Conservation (phyloP, 2,329 filamentous ascomycete genomes). For the Microcyclospora tardicrescens region DNA sequence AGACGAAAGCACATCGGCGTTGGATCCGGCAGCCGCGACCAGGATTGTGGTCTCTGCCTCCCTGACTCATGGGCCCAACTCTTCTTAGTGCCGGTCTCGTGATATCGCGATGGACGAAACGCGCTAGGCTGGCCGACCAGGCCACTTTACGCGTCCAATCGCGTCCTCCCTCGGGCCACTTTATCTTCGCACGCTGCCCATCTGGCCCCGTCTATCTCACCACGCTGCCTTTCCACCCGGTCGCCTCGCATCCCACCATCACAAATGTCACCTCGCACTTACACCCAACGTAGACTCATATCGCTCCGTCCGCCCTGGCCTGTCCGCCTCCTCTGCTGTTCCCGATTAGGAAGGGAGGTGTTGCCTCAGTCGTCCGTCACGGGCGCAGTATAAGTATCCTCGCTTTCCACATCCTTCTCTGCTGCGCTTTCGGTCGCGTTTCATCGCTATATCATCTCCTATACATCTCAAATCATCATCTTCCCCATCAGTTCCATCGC, state of each 20-base stretch:
- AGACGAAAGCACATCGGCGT: too few relatives aligned
- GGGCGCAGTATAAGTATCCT: slow-evolving; percentile 2
- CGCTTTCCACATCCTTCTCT: slow-evolving; percentile 6
- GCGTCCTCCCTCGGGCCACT: slow-evolving; percentile 1
- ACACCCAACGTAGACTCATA: too few relatives aligned
- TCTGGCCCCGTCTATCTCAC: too few relatives aligned
- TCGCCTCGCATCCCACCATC: not conserved
- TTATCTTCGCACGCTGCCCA: not conserved
- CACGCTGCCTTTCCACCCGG: slow-evolving; percentile 1
- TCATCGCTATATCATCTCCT: not conserved
- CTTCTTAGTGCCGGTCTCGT: slow-evolving; percentile 2
- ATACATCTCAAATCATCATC: too few relatives aligned
- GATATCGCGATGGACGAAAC: slow-evolving; percentile 6
- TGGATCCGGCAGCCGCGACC: too few relatives aligned
- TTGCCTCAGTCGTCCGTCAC: not conserved
- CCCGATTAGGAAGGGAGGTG: too few relatives aligned
- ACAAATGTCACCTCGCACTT: too few relatives aligned
- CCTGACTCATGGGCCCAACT: slow-evolving; percentile 1
- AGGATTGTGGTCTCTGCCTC: slow-evolving; percentile 2
- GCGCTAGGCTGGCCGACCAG: not conserved
- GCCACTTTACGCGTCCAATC: slow-evolving; percentile 3
- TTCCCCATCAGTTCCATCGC: not conserved
- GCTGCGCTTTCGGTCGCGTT: slow-evolving; percentile 3
- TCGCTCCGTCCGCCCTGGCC: too few relatives aligned
- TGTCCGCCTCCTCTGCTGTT: too few relatives aligned